phyloP scores from a whole-genome alignment of 148 eudicot species.

The Drosera capensis region DNA sequence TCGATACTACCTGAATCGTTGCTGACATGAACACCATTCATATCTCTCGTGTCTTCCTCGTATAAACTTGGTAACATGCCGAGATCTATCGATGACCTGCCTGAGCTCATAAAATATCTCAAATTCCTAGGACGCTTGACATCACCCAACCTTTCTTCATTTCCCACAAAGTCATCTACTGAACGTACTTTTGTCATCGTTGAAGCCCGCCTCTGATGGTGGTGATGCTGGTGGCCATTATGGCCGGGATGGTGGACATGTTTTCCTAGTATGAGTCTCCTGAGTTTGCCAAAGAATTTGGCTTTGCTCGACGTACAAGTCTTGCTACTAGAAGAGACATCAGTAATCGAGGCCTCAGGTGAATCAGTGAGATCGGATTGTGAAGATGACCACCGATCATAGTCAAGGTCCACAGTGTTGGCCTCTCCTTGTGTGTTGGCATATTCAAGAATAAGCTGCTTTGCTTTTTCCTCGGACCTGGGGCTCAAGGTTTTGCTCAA shows the following conservation, averaged over 20 bases:
- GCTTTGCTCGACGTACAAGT: constrained; percentile 18
- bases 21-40: too few species aligned
- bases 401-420: constrained; percentile 26
- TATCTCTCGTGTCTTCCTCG: too few species aligned
- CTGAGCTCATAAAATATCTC: constrained; percentile 25
- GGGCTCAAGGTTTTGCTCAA: constrained; percentile 70
- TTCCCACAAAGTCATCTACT: constrained; percentile 16
- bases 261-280: constrained; percentile 39
- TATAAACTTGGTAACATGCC: constrained; percentile 18
- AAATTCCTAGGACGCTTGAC: constrained; percentile 4
- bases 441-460: constrained; percentile 59
- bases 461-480: constrained; percentile 60
- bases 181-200: constrained; percentile 14
- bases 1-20: too few species aligned
- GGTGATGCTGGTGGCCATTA: constrained; percentile 7
- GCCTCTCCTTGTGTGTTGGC: constrained; percentile 43
- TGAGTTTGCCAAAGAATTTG: constrained; percentile 38
- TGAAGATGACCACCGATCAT: constrained; percentile 48
- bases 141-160: constrained; percentile 3
- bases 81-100: constrained; percentile 23
- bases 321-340: constrained; percentile 16
- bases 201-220: constrained; percentile 15
- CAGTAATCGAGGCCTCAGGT: constrained; percentile 26
- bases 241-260: constrained; percentile 9
- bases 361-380: constrained; percentile 46